Evolutionary conservation across 176 grass and related monocot genomes (phyloP).

Genomic region (Ensete ventricosum): DNA sequence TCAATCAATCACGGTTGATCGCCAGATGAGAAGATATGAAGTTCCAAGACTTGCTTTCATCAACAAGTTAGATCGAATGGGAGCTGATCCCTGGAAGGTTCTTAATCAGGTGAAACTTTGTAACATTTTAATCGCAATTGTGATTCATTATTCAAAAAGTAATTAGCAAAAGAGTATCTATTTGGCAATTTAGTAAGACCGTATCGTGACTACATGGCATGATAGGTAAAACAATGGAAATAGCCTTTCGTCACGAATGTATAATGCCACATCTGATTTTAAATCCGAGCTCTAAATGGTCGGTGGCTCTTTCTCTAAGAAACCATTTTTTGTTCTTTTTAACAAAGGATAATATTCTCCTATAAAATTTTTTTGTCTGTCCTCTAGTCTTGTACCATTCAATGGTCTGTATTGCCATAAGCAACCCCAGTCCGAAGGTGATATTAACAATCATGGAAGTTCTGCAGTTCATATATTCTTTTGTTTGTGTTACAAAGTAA

Average conservation of each 20-base stretch:
- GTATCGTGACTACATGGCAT: too few species aligned
- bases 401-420: background rate
- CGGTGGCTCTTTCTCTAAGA: too few species aligned
- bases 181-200: too few species aligned
- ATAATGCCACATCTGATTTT: too few species aligned
- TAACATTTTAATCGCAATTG: background rate
- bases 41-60: constrained; percentile 95
- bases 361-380: background rate
- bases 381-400: background rate
- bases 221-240: too few species aligned
- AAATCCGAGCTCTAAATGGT: too few species aligned
- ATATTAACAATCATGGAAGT: background rate
- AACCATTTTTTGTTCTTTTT: too few species aligned
- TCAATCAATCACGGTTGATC: constrained; percentile 96
- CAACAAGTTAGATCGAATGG: constrained; percentile 97
- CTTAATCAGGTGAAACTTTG: constrained; percentile 57
- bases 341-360: too few species aligned
- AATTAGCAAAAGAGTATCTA: too few species aligned
- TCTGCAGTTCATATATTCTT: background rate
- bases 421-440: background rate
- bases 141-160: background rate
- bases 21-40: constrained; percentile 95
- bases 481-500: background rate
- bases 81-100: constrained; percentile 98
- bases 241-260: too few species aligned